Percentiles rank a stretch among this genome's conserved stretches.
Conservation (phyloP, 768 basidiomycete genomes). For the Tylopilus cervinicoccineus region DNA sequence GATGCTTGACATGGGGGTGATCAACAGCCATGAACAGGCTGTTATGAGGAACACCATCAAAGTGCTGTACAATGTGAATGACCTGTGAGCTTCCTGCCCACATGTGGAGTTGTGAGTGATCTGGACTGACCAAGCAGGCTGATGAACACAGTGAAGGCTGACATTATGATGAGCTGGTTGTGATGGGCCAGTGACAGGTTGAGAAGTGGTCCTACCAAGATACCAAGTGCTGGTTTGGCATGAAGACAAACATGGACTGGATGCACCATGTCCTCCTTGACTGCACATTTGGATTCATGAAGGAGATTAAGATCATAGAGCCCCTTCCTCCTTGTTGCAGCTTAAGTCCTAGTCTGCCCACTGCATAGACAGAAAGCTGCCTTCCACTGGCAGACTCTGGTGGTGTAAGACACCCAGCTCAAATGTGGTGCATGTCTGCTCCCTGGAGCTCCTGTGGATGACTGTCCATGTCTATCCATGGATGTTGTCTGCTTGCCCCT, state of each 20-base stretch:
- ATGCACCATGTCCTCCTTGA: slow-evolving; percentile 7
- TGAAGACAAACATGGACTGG: slow-evolving; percentile 8
- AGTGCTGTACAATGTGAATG: slow-evolving; percentile 1
- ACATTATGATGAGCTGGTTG: slow-evolving; percentile 1
- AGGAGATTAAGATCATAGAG: not conserved
- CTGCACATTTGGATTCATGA: slow-evolving; percentile 3
- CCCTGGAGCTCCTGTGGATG: no score
- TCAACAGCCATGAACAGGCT: not conserved
- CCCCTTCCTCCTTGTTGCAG: not conserved
- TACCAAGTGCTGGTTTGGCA: not conserved
- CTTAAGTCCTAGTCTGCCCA: no score
- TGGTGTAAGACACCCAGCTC: no score
- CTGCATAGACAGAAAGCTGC: no score
- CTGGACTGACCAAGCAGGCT: no score
- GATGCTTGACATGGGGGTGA: not conserved
- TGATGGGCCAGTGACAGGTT: slow-evolving; percentile 9
- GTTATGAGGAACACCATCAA: not conserved
- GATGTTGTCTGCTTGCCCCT: no score
- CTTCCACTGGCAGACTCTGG: no score
- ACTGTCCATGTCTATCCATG: no score
- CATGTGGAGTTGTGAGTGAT: no score
- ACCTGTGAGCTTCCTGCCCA: slow-evolving; percentile 11
- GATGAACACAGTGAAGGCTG: not conserved
- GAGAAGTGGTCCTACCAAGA: slow-evolving; percentile 4
- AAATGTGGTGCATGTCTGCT: no score